These are phyloP conservation scores for Vitis rupestris DNA, from an alignment of 164 flowering plant species.

Conservation along the genomic window DNA sequence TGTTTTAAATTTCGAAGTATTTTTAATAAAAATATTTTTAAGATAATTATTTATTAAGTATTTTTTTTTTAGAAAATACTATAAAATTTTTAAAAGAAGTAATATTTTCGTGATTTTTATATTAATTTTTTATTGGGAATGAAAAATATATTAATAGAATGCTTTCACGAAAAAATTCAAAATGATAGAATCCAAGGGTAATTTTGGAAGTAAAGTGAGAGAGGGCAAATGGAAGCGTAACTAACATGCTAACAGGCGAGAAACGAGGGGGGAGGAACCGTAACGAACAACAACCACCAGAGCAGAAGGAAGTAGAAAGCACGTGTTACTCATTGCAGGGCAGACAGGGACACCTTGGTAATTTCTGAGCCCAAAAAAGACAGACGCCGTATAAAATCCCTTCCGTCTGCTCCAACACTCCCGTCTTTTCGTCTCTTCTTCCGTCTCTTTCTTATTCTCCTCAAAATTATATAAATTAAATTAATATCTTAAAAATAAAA, in stretches of 20 bases:
- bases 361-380: neutral
- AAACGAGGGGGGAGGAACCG: neutral
- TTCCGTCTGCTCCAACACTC: neutral
- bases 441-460: neutral
- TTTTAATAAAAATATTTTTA: too few species aligned
- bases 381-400: neutral
- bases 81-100: too few species aligned
- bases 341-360: conserved; percentile 10
- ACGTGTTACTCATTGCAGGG: conserved; percentile 14
- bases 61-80: too few species aligned
- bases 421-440: neutral
- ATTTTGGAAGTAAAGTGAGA: too few species aligned
- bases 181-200: too few species aligned
- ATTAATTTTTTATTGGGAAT: too few species aligned
- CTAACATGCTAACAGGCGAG: neutral
- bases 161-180: too few species aligned
- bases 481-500: neutral
- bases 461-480: neutral
- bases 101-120: too few species aligned
- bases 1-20: too few species aligned
- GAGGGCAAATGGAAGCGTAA: too few species aligned
- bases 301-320: neutral
- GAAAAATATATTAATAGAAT: too few species aligned
- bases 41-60: too few species aligned
- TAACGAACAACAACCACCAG: neutral